These are phyloP conservation scores for Pichia sp. DNA, from an alignment of 1,139 yeast species.

Conservation along the genomic window DNA sequence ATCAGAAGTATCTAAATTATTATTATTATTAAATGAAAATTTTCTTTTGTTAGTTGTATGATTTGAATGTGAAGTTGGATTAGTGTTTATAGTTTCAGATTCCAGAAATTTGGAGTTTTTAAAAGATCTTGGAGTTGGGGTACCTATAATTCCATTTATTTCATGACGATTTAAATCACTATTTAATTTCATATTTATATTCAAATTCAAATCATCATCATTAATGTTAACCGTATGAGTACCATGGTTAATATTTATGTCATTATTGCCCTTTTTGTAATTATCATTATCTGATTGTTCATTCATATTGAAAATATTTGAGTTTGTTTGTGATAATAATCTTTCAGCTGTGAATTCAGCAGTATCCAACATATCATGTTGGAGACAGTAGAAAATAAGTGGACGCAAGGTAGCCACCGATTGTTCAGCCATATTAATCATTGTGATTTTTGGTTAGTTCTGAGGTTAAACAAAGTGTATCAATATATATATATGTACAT, in stretches of 20 bases:
- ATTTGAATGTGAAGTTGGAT: background rate
- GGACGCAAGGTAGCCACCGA: slow-evolving; percentile 37
- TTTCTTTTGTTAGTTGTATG: background rate
- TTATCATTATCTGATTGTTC: background rate
- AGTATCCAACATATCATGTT: slow-evolving; percentile 58
- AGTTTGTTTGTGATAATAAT: slow-evolving; percentile 42
- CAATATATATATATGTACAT: too few species aligned
- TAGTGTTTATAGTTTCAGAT: background rate
- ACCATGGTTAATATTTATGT: background rate
- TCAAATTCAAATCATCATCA: background rate
- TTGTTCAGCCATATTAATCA: slow-evolving; percentile 25
- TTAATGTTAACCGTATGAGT: background rate
- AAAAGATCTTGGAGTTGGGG: slow-evolving; percentile 4
- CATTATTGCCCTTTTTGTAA: too few species aligned
- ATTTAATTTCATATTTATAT: background rate
- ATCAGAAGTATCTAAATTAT: background rate
- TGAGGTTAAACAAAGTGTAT: too few species aligned
- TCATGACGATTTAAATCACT: background rate
- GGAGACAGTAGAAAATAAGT: slow-evolving; percentile 61
- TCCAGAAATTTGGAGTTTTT: background rate
- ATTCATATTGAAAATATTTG: background rate
- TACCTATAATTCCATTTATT: background rate
- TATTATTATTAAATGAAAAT: background rate
- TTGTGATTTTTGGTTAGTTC: background rate
- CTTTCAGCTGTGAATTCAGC: slow-evolving; percentile 83